Base-by-base conservation (phyloP, 192 early-diverging fungal species). In the Rhizoclosmatium globosum region DNA sequence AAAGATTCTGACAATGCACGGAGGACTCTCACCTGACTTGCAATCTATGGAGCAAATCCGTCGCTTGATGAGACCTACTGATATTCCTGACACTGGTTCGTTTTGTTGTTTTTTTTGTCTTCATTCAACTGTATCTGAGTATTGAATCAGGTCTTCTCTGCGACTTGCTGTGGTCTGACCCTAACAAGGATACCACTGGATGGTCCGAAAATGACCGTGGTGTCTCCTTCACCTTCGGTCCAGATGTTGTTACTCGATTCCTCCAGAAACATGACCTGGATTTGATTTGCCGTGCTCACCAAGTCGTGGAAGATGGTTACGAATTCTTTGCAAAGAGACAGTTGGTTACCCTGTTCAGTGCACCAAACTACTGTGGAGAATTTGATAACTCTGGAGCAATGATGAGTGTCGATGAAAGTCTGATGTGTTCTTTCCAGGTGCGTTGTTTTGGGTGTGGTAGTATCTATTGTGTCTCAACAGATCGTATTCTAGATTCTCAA, bases 1-100 rank as follows among this genome's bases (percentile, higher is more conserved):
- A 86, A 98, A 98, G 83, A 99, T 99, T 76, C 95, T 99, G 72
- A 94, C 94, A 67, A 98, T 99, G 97, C 97, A 99, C 83, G 97
- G 97, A 61, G 97, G 97, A 57, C 89, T 99, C 15, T 98, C 96
- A 11, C 97, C 97, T 3, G 97, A 99, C 82, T 89, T 99, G 68
- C 94, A 96, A 80, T 94, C 88, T 85, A 96, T 98, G 95, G 97
- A 99, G 81, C 97, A 99, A 85, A 96, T 99, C 81, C 91, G 95
- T 64, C 87, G 95, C 60, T 94, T 99, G 39, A 98, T 98, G 97
- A 87, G 97, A 72, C 97, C 97, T 17, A 98, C 96, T 23, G 97
- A 99, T 84, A 96, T 99, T 7, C 97, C 97, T 17, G 97, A 99
- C 81, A 97, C 96, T 72, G 97, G 93, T 94, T 83, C 31, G 77